phyloP scores from a whole-genome alignment of 176 grass and related monocot genomes.

The Typha latifolia region DNA sequence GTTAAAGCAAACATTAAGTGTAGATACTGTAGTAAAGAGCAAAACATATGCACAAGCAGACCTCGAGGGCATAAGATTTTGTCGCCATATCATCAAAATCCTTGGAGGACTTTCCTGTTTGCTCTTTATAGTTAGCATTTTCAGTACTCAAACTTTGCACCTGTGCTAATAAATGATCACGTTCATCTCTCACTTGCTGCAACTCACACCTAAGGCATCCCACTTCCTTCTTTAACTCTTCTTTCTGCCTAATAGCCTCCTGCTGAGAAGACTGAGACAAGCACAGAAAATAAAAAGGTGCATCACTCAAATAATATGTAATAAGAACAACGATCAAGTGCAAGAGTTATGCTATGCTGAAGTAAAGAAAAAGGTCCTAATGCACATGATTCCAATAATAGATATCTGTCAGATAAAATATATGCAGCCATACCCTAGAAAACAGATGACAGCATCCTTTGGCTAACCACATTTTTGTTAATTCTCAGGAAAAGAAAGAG shows the following conservation, averaged over 20 bases:
- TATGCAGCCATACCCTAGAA: not conserved
- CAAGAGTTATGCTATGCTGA: not conserved
- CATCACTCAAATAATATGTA: not conserved
- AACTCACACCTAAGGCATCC: conserved; percentile 57
- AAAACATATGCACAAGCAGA: conserved; percentile 23
- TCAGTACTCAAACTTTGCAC: conserved; percentile 42
- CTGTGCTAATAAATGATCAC: conserved; percentile 41
- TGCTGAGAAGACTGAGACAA: conserved; percentile 58
- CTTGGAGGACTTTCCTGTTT: conserved; percentile 28
- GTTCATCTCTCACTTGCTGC: conserved; percentile 59
- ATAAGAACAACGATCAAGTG: not conserved
- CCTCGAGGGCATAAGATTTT: conserved; percentile 54
- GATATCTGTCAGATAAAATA: not conserved
- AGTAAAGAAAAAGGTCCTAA: not conserved
- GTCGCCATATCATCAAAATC: conserved; percentile 30
- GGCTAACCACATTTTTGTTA: not conserved
- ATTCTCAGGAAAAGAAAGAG: not conserved
- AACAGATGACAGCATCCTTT: not conserved
- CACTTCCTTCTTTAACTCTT: conserved; percentile 61
- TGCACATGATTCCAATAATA: too few species aligned
- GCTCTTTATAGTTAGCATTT: conserved; percentile 33
- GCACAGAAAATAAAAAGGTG: not conserved
- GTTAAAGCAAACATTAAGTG: not conserved
- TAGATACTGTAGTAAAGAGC: not conserved
- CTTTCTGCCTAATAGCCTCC: conserved; percentile 64